phyloP scores from a whole-genome alignment of 495 filamentous ascomycete species.

The Penicillium longicatenatum region DNA sequence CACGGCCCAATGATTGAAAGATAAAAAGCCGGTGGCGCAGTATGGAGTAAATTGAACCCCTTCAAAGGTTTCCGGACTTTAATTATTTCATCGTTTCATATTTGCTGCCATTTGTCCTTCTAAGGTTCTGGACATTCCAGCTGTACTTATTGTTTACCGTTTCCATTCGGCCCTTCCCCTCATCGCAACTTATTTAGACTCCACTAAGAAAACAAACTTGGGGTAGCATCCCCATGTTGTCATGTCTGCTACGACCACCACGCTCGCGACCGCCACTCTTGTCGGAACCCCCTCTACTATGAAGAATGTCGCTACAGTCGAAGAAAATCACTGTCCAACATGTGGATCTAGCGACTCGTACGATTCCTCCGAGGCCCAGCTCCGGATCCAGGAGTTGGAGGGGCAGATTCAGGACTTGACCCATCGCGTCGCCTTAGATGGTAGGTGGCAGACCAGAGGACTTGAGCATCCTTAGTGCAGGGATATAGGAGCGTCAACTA shows the following conservation, averaged over 20 bases:
- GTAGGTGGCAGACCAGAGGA: conserved; percentile 47
- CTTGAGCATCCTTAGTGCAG: neutral
- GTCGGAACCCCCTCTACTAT: conserved; percentile 37
- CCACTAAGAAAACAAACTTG: conserved; percentile 8
- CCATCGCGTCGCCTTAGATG: conserved; percentile 73
- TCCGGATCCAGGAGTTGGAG: conserved; percentile 77
- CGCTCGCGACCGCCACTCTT: conserved; percentile 38
- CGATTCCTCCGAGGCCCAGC: conserved; percentile 55
- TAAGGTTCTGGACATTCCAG: neutral
- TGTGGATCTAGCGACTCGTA: conserved; percentile 45
- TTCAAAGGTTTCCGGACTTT: conserved; percentile 17
- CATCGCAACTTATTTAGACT: neutral
- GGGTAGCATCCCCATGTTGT: conserved; percentile 27
- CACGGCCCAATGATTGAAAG: conserved; percentile 15
- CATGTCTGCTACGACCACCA: conserved; percentile 37
- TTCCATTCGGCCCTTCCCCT: neutral
- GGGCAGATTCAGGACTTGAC: conserved; percentile 73
- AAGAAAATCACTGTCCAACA: conserved; percentile 47
- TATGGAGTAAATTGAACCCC: conserved; percentile 24
- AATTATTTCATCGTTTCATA: conserved; percentile 7
- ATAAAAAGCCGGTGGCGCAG: conserved; percentile 24
- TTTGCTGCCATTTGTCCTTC: neutral
- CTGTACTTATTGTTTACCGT: neutral
- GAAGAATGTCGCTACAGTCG: conserved; percentile 27
- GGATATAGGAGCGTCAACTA: neutral